Conservation (phyloP, 306 rosid species). For the Ammopiptanthus mongolicus region DNA sequence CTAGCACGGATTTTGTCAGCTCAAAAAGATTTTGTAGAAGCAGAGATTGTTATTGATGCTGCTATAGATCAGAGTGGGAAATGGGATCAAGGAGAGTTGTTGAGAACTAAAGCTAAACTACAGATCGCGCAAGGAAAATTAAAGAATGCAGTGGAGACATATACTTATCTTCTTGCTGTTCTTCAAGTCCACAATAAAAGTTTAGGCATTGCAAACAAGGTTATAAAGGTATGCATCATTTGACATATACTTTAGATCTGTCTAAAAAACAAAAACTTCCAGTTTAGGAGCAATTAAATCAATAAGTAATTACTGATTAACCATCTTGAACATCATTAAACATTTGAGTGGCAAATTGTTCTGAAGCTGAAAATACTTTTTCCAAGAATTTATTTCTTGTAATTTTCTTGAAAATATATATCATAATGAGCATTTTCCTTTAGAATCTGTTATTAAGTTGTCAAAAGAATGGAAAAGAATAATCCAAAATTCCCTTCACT, state of each 20-base stretch:
- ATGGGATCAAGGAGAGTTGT: conserved; percentile 87
- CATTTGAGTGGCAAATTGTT: no score
- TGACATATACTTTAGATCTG: not conserved
- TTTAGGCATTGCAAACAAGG: conserved; percentile 42
- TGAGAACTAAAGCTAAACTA: conserved; percentile 80
- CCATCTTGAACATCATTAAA: not conserved
- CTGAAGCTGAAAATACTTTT: no score
- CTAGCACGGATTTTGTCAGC: conserved; percentile 83
- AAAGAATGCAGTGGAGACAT: conserved; percentile 63
- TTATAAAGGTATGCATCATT: conserved; percentile 45
- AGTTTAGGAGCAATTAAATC: not conserved
- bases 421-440: no score
- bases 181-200: conserved; percentile 73
- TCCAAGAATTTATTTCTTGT: no score
- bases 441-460: no score
- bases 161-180: conserved; percentile 74
- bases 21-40: conserved; percentile 62
- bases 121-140: conserved; percentile 72
- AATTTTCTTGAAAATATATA: no score
- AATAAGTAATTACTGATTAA: not conserved
- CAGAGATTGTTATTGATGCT: conserved; percentile 73
- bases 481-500: not conserved
- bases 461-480: not conserved
- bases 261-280: not conserved
- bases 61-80: conserved; percentile 84